Evolutionary conservation across 2,329 filamentous ascomycete genomes (phyloP).

Genomic region (Botrytis pseudocinerea): DNA sequence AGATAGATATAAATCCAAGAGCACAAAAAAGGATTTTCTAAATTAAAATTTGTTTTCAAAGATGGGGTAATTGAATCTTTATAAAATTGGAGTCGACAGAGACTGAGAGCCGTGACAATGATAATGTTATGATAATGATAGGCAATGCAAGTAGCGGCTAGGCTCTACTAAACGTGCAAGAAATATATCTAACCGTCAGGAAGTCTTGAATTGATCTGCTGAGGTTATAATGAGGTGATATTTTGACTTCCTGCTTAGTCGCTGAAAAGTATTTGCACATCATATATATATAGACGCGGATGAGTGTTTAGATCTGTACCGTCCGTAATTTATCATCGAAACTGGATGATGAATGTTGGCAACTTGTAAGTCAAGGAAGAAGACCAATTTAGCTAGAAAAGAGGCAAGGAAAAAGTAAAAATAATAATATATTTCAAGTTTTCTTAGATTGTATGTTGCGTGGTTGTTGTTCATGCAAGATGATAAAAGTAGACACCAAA

Average conservation of each 20-base stretch:
- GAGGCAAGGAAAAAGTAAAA: constrained; percentile 2
- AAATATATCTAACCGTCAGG: neutral
- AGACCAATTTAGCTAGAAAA: neutral
- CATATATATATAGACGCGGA: neutral
- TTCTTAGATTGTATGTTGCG: neutral
- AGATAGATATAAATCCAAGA: neutral
- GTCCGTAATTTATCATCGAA: neutral
- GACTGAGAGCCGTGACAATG: neutral
- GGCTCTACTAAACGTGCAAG: neutral
- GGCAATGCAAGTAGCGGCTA: neutral
- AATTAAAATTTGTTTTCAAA: neutral
- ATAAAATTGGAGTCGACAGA: neutral
- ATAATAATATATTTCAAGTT: neutral
- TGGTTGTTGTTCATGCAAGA: constrained; percentile 12
- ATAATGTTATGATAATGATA: neutral
- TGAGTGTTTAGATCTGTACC: neutral
- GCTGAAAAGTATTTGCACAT: neutral
- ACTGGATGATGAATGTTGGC: neutral
- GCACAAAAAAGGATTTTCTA: neutral
- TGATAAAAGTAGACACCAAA: neutral
- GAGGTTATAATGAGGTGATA: constrained; percentile 16
- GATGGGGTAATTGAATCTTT: constrained; percentile 11
- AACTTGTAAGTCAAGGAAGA: neutral
- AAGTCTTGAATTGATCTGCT: constrained; percentile 14
- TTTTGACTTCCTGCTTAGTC: neutral